These are phyloP conservation scores for Hypoxylon intermedium DNA, from an alignment of 495 filamentous ascomycete species.

Conservation along the genomic window DNA sequence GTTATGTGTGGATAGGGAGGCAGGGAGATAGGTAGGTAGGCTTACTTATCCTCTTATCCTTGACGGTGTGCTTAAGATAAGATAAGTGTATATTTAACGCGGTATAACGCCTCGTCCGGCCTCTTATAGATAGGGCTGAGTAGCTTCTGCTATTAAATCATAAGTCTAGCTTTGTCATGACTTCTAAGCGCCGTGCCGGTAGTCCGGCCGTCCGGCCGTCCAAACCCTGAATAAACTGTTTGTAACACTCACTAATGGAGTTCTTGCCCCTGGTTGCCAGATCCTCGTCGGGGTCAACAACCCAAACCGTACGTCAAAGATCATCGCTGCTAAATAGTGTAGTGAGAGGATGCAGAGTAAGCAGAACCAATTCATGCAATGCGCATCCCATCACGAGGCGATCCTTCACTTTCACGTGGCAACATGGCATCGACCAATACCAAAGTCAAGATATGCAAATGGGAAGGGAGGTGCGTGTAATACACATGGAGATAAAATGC, in stretches of 20 bases:
- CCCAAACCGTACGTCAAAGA: constrained; percentile 9
- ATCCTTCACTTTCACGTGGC: constrained; percentile 40
- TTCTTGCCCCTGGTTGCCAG: constrained; percentile 2
- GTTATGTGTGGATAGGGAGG: too few relatives aligned
- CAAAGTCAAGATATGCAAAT: background rate
- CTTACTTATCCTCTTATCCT: constrained; percentile 24
- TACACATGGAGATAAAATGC: constrained; percentile 2
- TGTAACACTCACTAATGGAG: constrained; percentile 8
- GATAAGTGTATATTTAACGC: background rate
- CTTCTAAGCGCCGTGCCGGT: constrained; percentile 6
- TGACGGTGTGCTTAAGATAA: background rate
- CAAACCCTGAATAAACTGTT: constrained; percentile 14
- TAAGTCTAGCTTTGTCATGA: background rate
- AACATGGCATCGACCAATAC: constrained; percentile 4
- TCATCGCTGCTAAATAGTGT: constrained; percentile 10
- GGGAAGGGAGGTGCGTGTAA: background rate
- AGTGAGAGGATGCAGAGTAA: constrained; percentile 36
- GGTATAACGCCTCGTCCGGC: constrained; percentile 5
- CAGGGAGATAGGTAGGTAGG: too few relatives aligned
- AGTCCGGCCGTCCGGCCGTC: constrained; percentile 4
- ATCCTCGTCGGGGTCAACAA: constrained; percentile 14
- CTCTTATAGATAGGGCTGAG: constrained; percentile 35
- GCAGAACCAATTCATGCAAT: constrained; percentile 39
- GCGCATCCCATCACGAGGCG: constrained; percentile 36
- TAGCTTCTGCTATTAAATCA: background rate